These are phyloP conservation scores for Spatholobus suberectus DNA, from an alignment of 306 rosid species.

Conservation along the genomic window DNA sequence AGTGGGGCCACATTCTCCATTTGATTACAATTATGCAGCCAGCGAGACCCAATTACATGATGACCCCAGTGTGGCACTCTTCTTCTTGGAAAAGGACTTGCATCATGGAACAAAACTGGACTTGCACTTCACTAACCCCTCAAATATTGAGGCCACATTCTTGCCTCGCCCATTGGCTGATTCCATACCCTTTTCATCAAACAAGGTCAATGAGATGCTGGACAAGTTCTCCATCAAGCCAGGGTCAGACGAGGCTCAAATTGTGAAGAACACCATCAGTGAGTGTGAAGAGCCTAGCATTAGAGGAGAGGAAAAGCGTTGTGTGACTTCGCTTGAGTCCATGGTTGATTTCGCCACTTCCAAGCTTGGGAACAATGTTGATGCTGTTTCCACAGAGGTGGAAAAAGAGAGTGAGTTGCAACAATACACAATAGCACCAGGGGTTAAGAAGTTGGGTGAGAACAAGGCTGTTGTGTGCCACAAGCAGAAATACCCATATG, in stretches of 20 bases:
- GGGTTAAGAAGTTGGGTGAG: constrained; percentile 53
- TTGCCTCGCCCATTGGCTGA: constrained; percentile 57
- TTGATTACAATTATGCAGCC: constrained; percentile 19
- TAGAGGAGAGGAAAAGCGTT: constrained; percentile 73
- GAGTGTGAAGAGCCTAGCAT: constrained; percentile 60
- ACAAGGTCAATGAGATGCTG: constrained; percentile 50
- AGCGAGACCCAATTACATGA: constrained; percentile 64
- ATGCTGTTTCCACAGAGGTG: constrained; percentile 69
- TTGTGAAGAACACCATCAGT: constrained; percentile 51
- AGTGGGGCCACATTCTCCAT: background rate
- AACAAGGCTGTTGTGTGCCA: constrained; percentile 48
- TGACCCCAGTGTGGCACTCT: constrained; percentile 63
- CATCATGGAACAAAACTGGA: constrained; percentile 54
- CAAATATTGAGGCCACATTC: constrained; percentile 46
- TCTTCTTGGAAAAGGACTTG: constrained; percentile 77
- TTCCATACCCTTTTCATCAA: constrained; percentile 73
- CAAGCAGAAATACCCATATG: constrained; percentile 59
- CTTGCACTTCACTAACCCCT: constrained; percentile 57
- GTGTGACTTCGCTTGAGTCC: constrained; percentile 84
- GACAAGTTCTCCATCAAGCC: constrained; percentile 51
- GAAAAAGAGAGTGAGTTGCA: constrained; percentile 52
- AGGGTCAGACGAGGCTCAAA: constrained; percentile 51
- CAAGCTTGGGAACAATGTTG: constrained; percentile 61
- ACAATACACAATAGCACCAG: constrained; percentile 47
- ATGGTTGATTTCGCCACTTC: constrained; percentile 80